These are phyloP conservation scores for Hordeum vulgare DNA, from an alignment of 176 grass and related monocot genomes.

Conservation along the genomic window MorexV3_pseudomolecules_assembly NC_058520.1:6771522-6772021, in stretches of 20 bases:
- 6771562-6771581: neutral
- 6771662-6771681: neutral
- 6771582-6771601: neutral
- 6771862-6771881: no score
- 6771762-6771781: no score
- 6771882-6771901: no score
- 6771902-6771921: neutral
- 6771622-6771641: neutral
- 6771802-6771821: no score
- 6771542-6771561: neutral
- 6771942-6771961: neutral
- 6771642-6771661: neutral
- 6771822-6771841: no score
- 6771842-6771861: no score
- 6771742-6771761: no score
- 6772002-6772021: neutral
- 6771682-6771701: neutral
- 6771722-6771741: no score
- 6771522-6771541: neutral
- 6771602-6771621: neutral
- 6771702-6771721: no score
- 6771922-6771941: neutral
- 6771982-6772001: neutral
- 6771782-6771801: no score
- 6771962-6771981: constrained; percentile 6